Base-by-base conservation (phyloP, 495 filamentous ascomycete genomes). In the Lentithecium fluviatile region DNA sequence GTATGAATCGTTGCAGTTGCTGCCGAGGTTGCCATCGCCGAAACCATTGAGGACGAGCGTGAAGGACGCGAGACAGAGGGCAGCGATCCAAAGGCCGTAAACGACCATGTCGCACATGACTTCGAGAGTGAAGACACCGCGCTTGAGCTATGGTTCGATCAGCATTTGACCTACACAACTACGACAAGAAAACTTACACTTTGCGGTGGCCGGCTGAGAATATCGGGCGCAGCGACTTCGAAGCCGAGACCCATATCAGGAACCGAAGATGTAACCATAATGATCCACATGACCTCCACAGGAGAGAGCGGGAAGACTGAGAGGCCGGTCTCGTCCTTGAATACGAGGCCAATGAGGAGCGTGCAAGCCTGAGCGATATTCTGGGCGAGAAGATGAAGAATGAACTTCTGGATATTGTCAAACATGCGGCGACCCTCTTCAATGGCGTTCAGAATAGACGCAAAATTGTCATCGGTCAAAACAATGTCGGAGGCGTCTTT, bases 401-500 rank as follows among this genome's bases (percentile, higher is more conserved):
- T 78, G 65, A 90, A 91, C 75, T 92, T 92, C 68, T 91, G 87
- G 60, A 91, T 91, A 65, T 91, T 91, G 66, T 88, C 86, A 69
- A 90, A 91, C 72, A 90, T 85, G 56, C 88, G 75, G 37, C 88
- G 76, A 1, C 88, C 88, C 71, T 91, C 87, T 60, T 85, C 84
- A 60, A 91, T 85, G 17, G 88, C 88, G 25, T 83, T 84, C 34
- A 91, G 82, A 46, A 90, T 94, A 1, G 83, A 87, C 13, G 88
- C 89, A 67, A 95, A 95, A 73, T 92, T 92, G 70, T 93, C 90
- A 60, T 91, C 86, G 0, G 85, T 83, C 25, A 95, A 77, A 13
- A 95, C 84, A 71, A 95, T 84, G 61, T 90, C 87, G 0, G 88
- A 86, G 2, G 90, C 90, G 67, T 91, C 88, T 69, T 90, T 92